phyloP scores from a whole-genome alignment of 2,329 filamentous ascomycete species.

The Aspergillus fijiensis region DNA sequence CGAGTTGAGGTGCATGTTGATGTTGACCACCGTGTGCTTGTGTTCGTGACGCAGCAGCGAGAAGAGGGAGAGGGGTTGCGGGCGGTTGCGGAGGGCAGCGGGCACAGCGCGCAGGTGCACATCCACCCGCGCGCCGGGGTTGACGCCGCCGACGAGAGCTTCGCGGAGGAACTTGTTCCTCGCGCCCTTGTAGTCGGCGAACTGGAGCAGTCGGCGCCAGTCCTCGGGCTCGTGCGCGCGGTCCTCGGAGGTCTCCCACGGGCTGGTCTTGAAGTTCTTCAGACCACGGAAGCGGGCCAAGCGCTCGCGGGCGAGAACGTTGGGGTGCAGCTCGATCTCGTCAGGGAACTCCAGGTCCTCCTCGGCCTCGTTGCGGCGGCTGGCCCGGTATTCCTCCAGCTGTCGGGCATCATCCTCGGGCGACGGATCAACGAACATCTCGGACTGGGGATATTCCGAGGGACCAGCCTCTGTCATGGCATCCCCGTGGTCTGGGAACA shows the following conservation, averaged over 20 bases:
- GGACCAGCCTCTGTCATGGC: slow-evolving; percentile 72
- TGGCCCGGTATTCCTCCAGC: slow-evolving; percentile 75
- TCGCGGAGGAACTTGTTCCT: slow-evolving; percentile 76
- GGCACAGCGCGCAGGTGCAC: slow-evolving; percentile 69
- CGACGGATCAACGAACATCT: slow-evolving; percentile 78
- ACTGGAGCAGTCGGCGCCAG: slow-evolving; percentile 80
- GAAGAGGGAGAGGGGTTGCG: slow-evolving; percentile 70
- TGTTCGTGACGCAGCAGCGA: slow-evolving; percentile 91
- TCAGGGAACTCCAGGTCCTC: slow-evolving; percentile 96
- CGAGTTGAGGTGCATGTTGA: slow-evolving; percentile 80
- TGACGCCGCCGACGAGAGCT: slow-evolving; percentile 82
- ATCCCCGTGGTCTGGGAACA: slow-evolving; percentile 57
- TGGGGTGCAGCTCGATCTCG: slow-evolving; percentile 89
- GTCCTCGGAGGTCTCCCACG: slow-evolving; percentile 88
- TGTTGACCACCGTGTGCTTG: slow-evolving; percentile 86
- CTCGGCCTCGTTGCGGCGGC: slow-evolving; percentile 75
- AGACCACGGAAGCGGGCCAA: slow-evolving; percentile 83
- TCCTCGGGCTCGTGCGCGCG: slow-evolving; percentile 82
- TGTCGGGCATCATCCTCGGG: slow-evolving; percentile 82
- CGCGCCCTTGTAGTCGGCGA: slow-evolving; percentile 86
- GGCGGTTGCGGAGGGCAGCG: slow-evolving; percentile 50
- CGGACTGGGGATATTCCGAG: slow-evolving; percentile 90
- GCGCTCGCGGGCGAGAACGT: slow-evolving; percentile 81
- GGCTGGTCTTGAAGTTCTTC: slow-evolving; percentile 84
- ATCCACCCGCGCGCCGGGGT: slow-evolving; percentile 77